phyloP scores from a whole-genome alignment of 345 rosid species.

The Camelina laxa region DNA sequence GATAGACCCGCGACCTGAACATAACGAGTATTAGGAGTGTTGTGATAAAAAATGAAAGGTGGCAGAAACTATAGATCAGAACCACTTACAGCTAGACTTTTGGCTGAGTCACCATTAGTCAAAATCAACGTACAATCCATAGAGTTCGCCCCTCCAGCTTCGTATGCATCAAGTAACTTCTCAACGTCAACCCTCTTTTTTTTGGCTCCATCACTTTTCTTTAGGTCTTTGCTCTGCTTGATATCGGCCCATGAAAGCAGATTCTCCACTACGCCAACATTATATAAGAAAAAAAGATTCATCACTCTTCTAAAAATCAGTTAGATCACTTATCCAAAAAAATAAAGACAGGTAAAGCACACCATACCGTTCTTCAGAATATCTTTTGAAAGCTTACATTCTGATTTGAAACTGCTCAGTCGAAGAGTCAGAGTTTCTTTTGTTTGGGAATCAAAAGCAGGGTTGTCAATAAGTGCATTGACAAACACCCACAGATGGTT shows the following conservation, averaged over 20 bases:
- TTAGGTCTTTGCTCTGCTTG: slow-evolving; percentile 84
- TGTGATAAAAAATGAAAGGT: neutral
- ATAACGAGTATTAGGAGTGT: slow-evolving; percentile 25
- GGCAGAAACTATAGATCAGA: neutral
- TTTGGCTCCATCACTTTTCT: slow-evolving; percentile 91
- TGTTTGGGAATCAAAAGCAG: no score
- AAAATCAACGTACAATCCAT: slow-evolving; percentile 80
- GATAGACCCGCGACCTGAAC: slow-evolving; percentile 79
- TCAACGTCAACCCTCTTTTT: slow-evolving; percentile 61
- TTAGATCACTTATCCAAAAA: neutral
- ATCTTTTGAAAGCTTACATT: no score
- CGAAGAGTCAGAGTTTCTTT: no score
- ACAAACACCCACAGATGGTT: no score
- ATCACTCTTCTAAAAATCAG: neutral
- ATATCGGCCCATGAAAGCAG: slow-evolving; percentile 91
- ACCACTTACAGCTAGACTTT: slow-evolving; percentile 84
- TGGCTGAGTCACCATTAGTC: slow-evolving; percentile 99
- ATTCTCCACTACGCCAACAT: slow-evolving; percentile 63
- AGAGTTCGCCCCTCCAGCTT: slow-evolving; percentile 87
- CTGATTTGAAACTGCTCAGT: no score
- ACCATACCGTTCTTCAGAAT: no score
- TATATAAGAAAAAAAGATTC: neutral
- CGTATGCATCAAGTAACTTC: slow-evolving; percentile 92
- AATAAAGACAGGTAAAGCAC: no score
- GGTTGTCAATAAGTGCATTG: no score